Evolutionary conservation across 1,284 basidiomycete genomes (phyloP).

Genomic region (Sporisorium reilianum): DNA sequence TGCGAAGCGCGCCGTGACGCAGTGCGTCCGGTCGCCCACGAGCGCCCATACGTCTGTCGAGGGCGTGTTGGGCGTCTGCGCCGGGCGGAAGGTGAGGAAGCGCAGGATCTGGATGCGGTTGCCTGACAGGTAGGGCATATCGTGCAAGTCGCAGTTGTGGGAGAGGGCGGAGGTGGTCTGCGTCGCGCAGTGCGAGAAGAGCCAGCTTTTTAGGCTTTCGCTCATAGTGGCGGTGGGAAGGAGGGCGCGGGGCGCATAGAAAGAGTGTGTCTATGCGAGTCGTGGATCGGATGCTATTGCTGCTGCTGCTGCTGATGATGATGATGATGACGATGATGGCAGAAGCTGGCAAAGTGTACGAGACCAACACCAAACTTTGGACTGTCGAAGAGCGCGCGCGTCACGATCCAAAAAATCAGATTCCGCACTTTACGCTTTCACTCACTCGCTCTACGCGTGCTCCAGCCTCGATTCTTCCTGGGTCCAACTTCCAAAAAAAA

Average conservation of each 20-base stretch:
- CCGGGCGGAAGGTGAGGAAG: slow-evolving; percentile 35
- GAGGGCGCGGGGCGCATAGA: no score
- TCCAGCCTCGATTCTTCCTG: background rate
- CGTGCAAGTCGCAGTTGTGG: slow-evolving; percentile 21
- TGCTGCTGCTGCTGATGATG: no score
- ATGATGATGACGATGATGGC: background rate
- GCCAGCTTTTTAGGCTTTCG: slow-evolving; percentile 40
- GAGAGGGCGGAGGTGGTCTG: slow-evolving; percentile 10
- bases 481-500: slow-evolving; percentile 10
- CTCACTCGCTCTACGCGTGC: no score
- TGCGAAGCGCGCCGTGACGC: slow-evolving; percentile 32
- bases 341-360: background rate
- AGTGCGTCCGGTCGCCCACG: slow-evolving; percentile 42
- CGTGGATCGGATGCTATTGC: no score
- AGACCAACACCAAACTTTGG: background rate
- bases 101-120: slow-evolving; percentile 45
- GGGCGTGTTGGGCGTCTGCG: no score
- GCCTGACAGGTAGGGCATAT: slow-evolving; percentile 29
- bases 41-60: slow-evolving; percentile 29
- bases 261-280: no score
- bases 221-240: slow-evolving; percentile 23
- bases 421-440: background rate
- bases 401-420: background rate
- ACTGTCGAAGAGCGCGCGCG: background rate
- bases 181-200: slow-evolving; percentile 14